Evolutionary conservation across 495 filamentous ascomycete genomes (phyloP).

Genomic region (Penicillium desertorum): DNA sequence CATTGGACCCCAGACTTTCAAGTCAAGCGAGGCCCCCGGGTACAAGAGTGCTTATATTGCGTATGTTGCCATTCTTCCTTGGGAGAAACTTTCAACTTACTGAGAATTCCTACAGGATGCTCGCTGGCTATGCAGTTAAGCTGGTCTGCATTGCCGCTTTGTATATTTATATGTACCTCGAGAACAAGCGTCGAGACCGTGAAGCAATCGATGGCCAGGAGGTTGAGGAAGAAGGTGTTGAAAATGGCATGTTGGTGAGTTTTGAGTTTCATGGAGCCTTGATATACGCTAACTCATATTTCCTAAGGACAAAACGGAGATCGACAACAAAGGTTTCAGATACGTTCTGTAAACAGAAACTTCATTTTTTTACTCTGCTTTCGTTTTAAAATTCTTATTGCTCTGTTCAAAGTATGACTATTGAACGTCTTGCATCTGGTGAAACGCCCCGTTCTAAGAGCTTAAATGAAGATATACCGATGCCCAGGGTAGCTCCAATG

Average conservation of each 20-base stretch:
- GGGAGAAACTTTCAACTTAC: not conserved
- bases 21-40: constrained; percentile 49
- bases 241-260: constrained; percentile 50
- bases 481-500: too few species aligned
- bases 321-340: constrained; percentile 56
- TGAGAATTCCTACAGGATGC: constrained; percentile 35
- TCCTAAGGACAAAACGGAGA: constrained; percentile 51
- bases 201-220: constrained; percentile 36
- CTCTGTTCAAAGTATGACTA: not conserved
- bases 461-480: too few species aligned
- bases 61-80: constrained; percentile 15
- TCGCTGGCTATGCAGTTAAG: constrained; percentile 54
- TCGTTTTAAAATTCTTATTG: not conserved
- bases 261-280: not conserved
- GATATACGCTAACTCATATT: not conserved
- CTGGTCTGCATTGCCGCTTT: constrained; percentile 45
- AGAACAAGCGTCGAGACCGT: constrained; percentile 53
- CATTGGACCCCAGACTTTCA: constrained; percentile 56
- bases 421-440: too few species aligned
- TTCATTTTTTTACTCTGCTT: not conserved
- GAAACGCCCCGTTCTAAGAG: too few species aligned
- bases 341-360: constrained; percentile 42
- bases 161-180: constrained; percentile 54
- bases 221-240: constrained; percentile 49
- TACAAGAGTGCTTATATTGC: constrained; percentile 58